Base-by-base conservation (phyloP, 441 rosid genomes). In the Mallotus repandus region DNA sequence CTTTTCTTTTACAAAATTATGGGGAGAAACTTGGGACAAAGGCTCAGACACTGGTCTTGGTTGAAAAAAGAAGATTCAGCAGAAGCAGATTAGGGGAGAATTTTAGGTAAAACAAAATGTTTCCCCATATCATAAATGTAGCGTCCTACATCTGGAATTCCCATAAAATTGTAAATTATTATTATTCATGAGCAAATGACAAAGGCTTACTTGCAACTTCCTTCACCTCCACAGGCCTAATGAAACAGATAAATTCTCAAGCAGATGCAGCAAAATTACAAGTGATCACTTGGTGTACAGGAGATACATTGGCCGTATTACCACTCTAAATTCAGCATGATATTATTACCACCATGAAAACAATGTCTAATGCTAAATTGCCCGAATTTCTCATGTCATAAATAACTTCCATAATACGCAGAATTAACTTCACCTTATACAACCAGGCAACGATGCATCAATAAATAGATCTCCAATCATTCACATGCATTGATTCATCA, bases 191-290 rank as follows among this genome's bases (percentile, higher is more conserved):
- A 66, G 21, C 70, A 66, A 50, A 25, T 50, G 43, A 7, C 38
- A 4, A 57, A 5, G 16, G 35, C 29, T 57, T 7, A 53, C 19
- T 25, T 35, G 22, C 43, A 66, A 66, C 21, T 66, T 49, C 21
- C 16, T 48, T 68, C 14, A 10, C 62, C 14, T 21, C 50, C 43
- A 9, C 10, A 5, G 0, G 29, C 53, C 52, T 46, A 43, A 66
- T 25, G 8, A 5, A 15, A 58, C 70, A 69, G 52, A 45, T n/a
- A 70, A 43, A 70, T 70, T 57, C 22, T 13, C 13, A 56, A 41
- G 41, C 12, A 12, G 55, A 35, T 14, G 45, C 46, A 62, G 21
- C 19, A n/a, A 63, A 38, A 49, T 49, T 12, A 49, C 15, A 0
- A 12, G 16, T 14, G 16, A 49, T 18, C 29, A 18, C 38, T 11